Base-by-base conservation (phyloP, 441 rosid genomes). In the Raphanus hybrid region DNA sequence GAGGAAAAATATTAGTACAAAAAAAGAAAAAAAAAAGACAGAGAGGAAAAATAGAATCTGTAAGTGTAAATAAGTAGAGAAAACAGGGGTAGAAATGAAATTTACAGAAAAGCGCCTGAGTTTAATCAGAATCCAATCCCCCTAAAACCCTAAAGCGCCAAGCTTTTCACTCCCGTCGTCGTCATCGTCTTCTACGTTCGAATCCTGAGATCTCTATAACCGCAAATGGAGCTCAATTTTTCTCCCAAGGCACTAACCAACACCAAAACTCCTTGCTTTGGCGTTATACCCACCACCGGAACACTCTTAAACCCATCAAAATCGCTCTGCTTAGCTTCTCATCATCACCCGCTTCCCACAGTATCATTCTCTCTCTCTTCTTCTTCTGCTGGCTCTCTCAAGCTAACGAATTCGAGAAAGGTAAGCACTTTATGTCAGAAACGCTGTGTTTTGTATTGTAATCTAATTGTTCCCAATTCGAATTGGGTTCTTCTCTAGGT, bases 231-330 rank as follows among this genome's bases (percentile, higher is more conserved):
- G 70, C 66, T 81, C 71, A 77, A 48, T 26, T 65, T 64, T 0
- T 81, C 76, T 37, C 78, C 85, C 1, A 83, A 78, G 85, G 81
- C 83, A 71, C 71, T 79, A 8, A 8, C 76, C 50, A 73, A 66
- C 71, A 62, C 69, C 32, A 18, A 82, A 69, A 48, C 34, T 74
- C 75, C 80, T 75, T 27, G 48, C 63, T 60, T 75, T 23, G 35
- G 75, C 60, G 60, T 70, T 26, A 10, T 37, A 4, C 48, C 57
- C 26, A 12, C 52, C 15, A 8, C 82, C 1, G 70, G 78, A 32
- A 80, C 55, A 15, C 11, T 70, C 70, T n/a, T 67, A 75, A 75
- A 29, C 67, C 52, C 77, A 23, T 63, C 59, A 70, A 41, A 55
- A 71, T 71, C 70, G 0, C 15, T 80, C 29, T 4, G 39, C 18